Base-by-base conservation (phyloP, 768 basidiomycete species). In the Cystofilobasidium ferigula region DNA sequence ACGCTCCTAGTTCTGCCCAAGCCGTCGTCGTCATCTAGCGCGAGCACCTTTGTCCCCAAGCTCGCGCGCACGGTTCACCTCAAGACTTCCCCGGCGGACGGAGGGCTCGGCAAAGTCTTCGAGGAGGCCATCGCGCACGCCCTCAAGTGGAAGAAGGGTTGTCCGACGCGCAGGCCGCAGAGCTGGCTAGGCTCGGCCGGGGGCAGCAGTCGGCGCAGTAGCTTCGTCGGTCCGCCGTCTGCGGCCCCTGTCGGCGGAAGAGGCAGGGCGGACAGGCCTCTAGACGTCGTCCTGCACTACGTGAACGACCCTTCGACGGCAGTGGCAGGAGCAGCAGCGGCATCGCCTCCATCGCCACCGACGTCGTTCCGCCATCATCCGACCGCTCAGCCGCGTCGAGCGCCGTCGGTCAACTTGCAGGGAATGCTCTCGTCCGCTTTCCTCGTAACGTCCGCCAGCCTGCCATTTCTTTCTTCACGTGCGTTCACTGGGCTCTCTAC, bases 231-330 rank as follows among this genome's bases (percentile, higher is more conserved):
- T 22, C 6, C 24, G n/a, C 35, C 32, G 20, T 6, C 36, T 6
- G n/a, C 12, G 16, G 4, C 26, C 13, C 12, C 24, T 16, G 22
- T n/a, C 28, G 22, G n/a, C 1, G 5, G 40, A 26, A 2, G 9
- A 12, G 24, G 22, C 24, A 3, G n/a, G 12, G 5, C 40, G 22
- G 28, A 43, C 35, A 38, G 58, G 10, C 58, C 58, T 2, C 14
- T 60, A 24, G 58, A 60, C 40, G 58, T 60, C 26, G 58, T 60
- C 40, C 58, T 60, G 13, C 58, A 60, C 58, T 60, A 16, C 16
- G 36, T 60, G 8, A 4, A 22, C 14, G 51, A 54, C n/a, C n/a
- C n/a, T n/a, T n/a, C n/a, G n/a, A n/a, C n/a, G n/a, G 14, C 28
- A 54, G 30, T 10, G 13, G 28, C 26, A 2, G 28, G 10, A 26